A percentile compares a stretch with the other conserved stretches of the same genome.
Evolutionary conservation across 1,284 basidiomycete species (phyloP).

Genomic region (Veloporphyrellus conicus): DNA sequence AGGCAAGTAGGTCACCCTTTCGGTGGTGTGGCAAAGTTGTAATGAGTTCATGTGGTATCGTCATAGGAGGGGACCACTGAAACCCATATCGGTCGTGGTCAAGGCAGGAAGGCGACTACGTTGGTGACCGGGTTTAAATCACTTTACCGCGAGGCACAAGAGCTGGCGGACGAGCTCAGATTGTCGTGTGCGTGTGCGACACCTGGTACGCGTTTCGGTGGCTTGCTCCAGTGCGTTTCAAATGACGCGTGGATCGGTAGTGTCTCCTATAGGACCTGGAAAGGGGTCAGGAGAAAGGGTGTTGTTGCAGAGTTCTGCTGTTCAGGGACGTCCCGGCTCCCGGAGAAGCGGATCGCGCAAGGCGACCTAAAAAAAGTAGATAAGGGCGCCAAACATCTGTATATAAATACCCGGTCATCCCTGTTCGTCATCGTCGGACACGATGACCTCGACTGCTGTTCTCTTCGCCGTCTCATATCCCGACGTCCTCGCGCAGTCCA

Average conservation of each 20-base stretch:
- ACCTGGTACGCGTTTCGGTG: slow-evolving; percentile 46
- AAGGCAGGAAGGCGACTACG: slow-evolving; percentile 79
- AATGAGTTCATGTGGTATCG: slow-evolving; percentile 4
- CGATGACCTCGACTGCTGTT: slow-evolving; percentile 13
- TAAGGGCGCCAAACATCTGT: background rate
- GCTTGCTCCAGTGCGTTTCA: background rate
- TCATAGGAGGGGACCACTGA: slow-evolving; percentile 69
- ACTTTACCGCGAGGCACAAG: slow-evolving; percentile 64
- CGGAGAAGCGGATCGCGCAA: slow-evolving; percentile 73
- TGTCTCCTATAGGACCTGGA: slow-evolving; percentile 49
- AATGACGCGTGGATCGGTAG: slow-evolving; percentile 33
- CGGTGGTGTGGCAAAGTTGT: background rate
- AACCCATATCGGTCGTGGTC: slow-evolving; percentile 62
- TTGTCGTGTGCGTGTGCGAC: slow-evolving; percentile 75
- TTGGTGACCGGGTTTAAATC: slow-evolving; percentile 75
- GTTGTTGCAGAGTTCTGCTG: slow-evolving; percentile 74
- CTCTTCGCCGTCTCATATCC: slow-evolving; percentile 27
- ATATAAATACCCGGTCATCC: too few species aligned
- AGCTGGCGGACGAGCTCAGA: slow-evolving; percentile 75
- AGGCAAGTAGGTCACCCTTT: slow-evolving; percentile 47
- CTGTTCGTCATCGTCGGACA: background rate
- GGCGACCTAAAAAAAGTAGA: slow-evolving; percentile 17
- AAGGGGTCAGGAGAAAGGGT: slow-evolving; percentile 60
- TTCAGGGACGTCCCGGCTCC: slow-evolving; percentile 71
- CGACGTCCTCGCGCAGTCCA: slow-evolving; percentile 15